Evolutionary conservation across 169 alveolate genomes (phyloP).

Genomic region (Plasmodium fragile): DNA sequence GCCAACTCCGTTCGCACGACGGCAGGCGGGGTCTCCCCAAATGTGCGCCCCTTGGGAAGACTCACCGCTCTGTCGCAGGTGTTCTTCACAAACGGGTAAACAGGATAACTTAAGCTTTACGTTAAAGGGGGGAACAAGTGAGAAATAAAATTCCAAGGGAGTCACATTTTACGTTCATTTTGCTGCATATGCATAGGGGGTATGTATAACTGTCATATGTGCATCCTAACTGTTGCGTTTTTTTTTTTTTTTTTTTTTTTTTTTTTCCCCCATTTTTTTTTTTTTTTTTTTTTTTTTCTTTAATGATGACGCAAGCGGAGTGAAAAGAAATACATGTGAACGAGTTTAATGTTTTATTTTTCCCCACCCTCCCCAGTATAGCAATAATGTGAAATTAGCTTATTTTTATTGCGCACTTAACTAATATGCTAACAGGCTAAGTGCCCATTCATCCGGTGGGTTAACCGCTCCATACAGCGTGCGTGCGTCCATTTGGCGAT

Average conservation of each 20-base stretch:
- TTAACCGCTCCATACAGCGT: neutral
- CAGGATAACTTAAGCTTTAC: neutral
- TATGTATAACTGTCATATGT: neutral
- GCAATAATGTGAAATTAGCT: neutral
- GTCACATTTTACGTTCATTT: neutral
- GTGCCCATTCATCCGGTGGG: neutral
- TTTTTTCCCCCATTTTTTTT: neutral
- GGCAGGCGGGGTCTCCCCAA: neutral
- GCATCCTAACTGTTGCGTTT: slow-evolving; percentile 1
- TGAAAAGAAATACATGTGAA: neutral
- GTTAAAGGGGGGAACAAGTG: neutral
- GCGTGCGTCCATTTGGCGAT: neutral
- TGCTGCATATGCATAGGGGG: neutral
- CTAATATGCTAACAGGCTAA: neutral
- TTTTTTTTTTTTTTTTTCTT: neutral
- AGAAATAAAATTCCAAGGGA: neutral
- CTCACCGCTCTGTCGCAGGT: neutral
- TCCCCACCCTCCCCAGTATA: neutral
- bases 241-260: slow-evolving; percentile 7
- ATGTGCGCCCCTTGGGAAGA: neutral
- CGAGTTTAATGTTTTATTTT: neutral
- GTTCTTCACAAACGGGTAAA: neutral
- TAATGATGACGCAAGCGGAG: neutral
- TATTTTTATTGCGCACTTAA: neutral
- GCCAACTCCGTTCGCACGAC: neutral